A percentile compares a stretch with the other conserved stretches of the same genome.
These are phyloP conservation scores for Peribolospora kevripleyi DNA, from an alignment of 768 basidiomycete species.

Conservation along the genomic window DNA sequence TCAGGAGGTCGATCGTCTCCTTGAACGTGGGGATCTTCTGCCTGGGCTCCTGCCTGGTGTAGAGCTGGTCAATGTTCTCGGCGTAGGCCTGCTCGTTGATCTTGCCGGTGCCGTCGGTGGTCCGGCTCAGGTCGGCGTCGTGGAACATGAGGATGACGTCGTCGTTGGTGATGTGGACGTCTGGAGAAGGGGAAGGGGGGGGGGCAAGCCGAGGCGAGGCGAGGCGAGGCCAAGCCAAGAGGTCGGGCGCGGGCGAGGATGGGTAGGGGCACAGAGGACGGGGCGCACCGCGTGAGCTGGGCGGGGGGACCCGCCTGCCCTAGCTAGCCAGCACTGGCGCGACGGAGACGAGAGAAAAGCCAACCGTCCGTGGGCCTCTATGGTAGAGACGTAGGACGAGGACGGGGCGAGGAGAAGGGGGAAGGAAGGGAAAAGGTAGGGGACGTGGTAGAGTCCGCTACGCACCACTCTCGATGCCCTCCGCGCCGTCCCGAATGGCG, in stretches of 20 bases:
- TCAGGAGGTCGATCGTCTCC: constrained; percentile 54
- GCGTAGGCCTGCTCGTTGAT: constrained; percentile 46
- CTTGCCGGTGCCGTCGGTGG: constrained; percentile 47
- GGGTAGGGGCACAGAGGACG: background rate
- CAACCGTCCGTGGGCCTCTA: no score
- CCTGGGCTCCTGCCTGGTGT: constrained; percentile 51
- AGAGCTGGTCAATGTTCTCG: constrained; percentile 49
- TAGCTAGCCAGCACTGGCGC: no score
- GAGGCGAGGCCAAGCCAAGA: background rate
- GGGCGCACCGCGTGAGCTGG: no score
- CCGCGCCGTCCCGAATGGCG: constrained; percentile 81
- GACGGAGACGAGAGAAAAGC: no score
- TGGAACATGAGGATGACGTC: constrained; percentile 84
- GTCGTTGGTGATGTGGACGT: constrained; percentile 82
- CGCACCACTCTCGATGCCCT: constrained; percentile 83
- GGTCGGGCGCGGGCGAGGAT: background rate
- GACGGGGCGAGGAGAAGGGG: no score
- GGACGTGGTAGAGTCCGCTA: background rate
- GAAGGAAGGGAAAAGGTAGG: background rate
- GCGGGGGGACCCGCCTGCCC: no score
- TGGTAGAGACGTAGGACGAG: no score
- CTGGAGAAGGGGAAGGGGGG: constrained; percentile 23
- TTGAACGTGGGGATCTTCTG: constrained; percentile 77
- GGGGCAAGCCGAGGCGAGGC: background rate
- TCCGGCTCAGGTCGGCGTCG: constrained; percentile 51